Percentiles rank a stretch among this genome's conserved stretches.
phyloP scores from a whole-genome alignment of 2,329 filamentous ascomycete genomes.

The Xylariales sp. region DNA sequence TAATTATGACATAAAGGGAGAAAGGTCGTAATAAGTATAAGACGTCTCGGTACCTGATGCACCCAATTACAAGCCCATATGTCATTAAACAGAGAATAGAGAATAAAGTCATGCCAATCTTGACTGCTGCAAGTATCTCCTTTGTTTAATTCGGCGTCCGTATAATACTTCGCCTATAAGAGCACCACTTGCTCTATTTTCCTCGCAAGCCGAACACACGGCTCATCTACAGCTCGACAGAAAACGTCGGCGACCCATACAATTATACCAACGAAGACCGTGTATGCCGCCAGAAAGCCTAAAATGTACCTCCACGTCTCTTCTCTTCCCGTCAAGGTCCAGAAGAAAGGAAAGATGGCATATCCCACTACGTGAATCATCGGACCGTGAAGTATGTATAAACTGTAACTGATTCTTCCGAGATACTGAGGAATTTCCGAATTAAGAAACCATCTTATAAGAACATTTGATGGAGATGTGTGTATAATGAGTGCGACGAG shows the following conservation, averaged over 20 bases:
- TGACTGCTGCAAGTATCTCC: too few relatives aligned
- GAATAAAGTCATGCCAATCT: too few relatives aligned
- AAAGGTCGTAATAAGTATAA: too few relatives aligned
- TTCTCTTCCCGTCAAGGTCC: not conserved
- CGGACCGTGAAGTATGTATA: not conserved
- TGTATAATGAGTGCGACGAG: not conserved
- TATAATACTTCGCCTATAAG: too few relatives aligned
- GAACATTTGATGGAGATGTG: too few relatives aligned
- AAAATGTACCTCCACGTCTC: not conserved
- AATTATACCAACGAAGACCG: not conserved
- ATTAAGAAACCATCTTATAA: not conserved
- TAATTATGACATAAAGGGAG: too few relatives aligned
- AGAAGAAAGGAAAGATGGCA: not conserved
- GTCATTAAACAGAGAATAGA: too few relatives aligned
- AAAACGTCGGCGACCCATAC: not conserved
- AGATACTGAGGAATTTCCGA: not conserved
- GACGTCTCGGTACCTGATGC: too few relatives aligned
- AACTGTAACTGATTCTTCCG: not conserved
- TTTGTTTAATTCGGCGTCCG: too few relatives aligned
- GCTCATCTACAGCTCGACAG: not conserved
- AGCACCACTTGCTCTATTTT: not conserved
- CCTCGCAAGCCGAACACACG: not conserved
- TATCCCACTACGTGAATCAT: not conserved
- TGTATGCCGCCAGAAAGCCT: not conserved
- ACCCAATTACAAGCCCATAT: too few relatives aligned